A percentile compares a stretch with the other conserved stretches of the same genome.
phyloP scores from a whole-genome alignment of 2,329 filamentous ascomycete genomes.

The Epicoccum nigrum region DNA sequence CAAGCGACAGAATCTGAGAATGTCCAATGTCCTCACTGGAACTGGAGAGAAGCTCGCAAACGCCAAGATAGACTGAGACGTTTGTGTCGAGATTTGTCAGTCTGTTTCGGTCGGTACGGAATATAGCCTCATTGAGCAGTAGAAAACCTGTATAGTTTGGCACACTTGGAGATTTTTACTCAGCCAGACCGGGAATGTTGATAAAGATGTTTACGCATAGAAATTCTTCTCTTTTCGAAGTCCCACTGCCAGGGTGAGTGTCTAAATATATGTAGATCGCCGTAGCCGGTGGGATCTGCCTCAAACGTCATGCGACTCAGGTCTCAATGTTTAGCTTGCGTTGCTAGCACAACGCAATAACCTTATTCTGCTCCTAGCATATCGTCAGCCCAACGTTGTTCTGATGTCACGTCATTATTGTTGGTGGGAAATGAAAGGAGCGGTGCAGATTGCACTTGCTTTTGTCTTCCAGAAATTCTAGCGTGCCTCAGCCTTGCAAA shows the following conservation, averaged over 20 bases:
- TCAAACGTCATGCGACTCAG: slow-evolving; percentile 15
- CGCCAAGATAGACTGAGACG: slow-evolving; percentile 72
- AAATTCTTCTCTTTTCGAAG: slow-evolving; percentile 9
- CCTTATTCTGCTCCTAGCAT: not conserved
- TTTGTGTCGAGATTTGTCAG: slow-evolving; percentile 44
- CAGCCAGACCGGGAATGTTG: slow-evolving; percentile 22
- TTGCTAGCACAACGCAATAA: slow-evolving; percentile 6
- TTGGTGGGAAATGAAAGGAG: slow-evolving; percentile 8
- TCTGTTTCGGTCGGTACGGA: slow-evolving; percentile 28
- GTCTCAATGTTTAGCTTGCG: slow-evolving; percentile 6
- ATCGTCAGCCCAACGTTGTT: slow-evolving; percentile 5
- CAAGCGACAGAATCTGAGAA: slow-evolving; percentile 70
- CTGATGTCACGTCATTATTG: slow-evolving; percentile 8
- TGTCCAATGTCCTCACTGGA: slow-evolving; percentile 82
- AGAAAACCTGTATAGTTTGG: slow-evolving; percentile 45
- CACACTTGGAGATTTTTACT: slow-evolving; percentile 23
- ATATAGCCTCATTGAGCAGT: slow-evolving; percentile 17
- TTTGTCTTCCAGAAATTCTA: slow-evolving; percentile 29
- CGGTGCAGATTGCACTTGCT: slow-evolving; percentile 6
- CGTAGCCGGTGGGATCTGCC: slow-evolving; percentile 12
- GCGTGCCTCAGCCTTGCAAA: slow-evolving; percentile 21
- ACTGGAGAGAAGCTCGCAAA: slow-evolving; percentile 70
- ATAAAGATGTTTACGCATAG: slow-evolving; percentile 10
- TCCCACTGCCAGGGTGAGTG: slow-evolving; percentile 1
- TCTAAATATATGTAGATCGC: slow-evolving; percentile 13